Evolutionary conservation across 176 grass and related monocot species (phyloP).

Genomic region (Dendrocalamus sinicus): DNA sequence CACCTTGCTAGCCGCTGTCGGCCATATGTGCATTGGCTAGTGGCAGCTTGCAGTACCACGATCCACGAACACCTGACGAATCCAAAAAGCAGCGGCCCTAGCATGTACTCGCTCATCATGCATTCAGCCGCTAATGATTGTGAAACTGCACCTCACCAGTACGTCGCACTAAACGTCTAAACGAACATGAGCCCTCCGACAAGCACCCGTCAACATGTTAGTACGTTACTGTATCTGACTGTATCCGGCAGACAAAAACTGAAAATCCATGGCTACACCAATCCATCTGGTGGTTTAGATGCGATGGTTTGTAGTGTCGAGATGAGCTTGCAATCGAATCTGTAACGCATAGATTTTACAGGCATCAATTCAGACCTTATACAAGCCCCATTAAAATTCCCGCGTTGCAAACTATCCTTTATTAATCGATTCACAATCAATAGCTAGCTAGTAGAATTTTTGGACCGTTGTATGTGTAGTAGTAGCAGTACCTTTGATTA

Average conservation of each 20-base stretch:
- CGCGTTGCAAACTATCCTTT: too few relatives aligned
- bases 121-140: slow-evolving; percentile 52
- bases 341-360: too few relatives aligned
- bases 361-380: too few relatives aligned
- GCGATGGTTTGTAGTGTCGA: too few relatives aligned
- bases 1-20: slow-evolving; percentile 7
- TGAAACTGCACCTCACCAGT: slow-evolving; percentile 34
- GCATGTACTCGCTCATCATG: slow-evolving; percentile 40
- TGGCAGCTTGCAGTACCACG: slow-evolving; percentile 1
- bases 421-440: too few relatives aligned
- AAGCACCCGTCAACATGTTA: slow-evolving; percentile 14
- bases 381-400: too few relatives aligned
- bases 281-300: too few relatives aligned
- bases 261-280: background rate
- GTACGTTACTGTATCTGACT: background rate
- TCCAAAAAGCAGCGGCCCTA: slow-evolving; percentile 17
- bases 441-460: too few relatives aligned
- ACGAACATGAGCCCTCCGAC: slow-evolving; percentile 35
- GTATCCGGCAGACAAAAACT: background rate
- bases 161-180: slow-evolving; percentile 33
- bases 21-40: slow-evolving; percentile 10
- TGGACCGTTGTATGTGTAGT: too few relatives aligned
- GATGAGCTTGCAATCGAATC: too few relatives aligned
- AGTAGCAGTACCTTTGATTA: too few relatives aligned
- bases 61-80: slow-evolving; percentile 21